phyloP scores from a whole-genome alignment of 768 basidiomycete genomes.

The Pleurotus platypus region DNA sequence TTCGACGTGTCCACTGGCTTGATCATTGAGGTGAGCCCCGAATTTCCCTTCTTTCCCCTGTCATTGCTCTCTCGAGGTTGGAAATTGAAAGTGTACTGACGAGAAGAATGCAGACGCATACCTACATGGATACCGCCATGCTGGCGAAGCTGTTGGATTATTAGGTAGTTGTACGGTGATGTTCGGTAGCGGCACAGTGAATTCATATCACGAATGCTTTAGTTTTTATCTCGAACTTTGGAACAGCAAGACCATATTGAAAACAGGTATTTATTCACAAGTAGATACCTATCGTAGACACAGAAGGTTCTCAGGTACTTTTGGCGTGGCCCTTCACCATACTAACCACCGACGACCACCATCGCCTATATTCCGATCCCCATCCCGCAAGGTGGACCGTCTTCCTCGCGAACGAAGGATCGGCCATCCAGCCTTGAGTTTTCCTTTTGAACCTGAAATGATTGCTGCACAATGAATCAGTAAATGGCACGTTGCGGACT shows the following conservation, averaged over 20 bases:
- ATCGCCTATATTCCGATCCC: slow-evolving; percentile 35
- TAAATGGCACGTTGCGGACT: background rate
- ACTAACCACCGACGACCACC: slow-evolving; percentile 32
- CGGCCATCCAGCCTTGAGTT: slow-evolving; percentile 22
- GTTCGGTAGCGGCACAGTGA: background rate
- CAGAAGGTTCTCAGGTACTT: background rate
- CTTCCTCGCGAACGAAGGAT: slow-evolving; percentile 21
- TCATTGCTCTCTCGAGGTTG: too few species aligned
- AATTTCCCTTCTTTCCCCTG: too few species aligned
- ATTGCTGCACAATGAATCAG: slow-evolving; percentile 15
- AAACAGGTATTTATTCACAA: too few species aligned
- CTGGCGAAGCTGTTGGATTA: background rate
- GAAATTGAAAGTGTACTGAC: too few species aligned
- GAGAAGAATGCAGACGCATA: background rate
- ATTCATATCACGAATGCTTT: too few species aligned
- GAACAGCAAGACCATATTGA: too few species aligned
- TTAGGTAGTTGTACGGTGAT: background rate
- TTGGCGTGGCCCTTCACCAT: slow-evolving; percentile 18
- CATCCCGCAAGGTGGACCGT: slow-evolving; percentile 54
- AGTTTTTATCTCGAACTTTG: too few species aligned
- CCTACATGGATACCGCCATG: background rate
- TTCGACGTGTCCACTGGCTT: background rate
- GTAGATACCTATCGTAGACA: too few species aligned
- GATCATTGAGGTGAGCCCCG: background rate
- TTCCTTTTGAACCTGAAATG: slow-evolving; percentile 30